Evolutionary conservation across 306 rosid genomes (phyloP), one percentile per base, ranked within the genome.

Genomic region (Prosopis cineraria): DNA sequence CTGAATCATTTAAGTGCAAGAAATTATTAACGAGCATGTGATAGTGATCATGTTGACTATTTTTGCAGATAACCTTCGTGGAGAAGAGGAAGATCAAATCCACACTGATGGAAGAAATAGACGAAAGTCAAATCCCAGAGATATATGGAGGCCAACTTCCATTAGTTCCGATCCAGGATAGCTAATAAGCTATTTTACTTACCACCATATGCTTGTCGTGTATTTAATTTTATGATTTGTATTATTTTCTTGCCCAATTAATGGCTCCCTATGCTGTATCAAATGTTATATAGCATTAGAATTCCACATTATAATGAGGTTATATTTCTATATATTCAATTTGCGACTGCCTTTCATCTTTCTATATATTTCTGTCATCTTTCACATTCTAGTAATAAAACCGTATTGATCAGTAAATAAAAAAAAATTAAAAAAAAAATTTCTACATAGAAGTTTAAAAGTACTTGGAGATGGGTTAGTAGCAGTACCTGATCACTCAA

Each of bases 41-140:
- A 37, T 75, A 65, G 53, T 13, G 59, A 50, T 17, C 22, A 16
- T 14, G 71, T 79, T 82, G 72, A 36, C 31, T 31, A 30, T 70
- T 1, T 4, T 7, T 86, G 89, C 88, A 93, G 98, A 90, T 93
- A 50, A 66, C 79, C 30, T 89, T 93, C 41, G 96, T 89, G 64
- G 90, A 90, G 67, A 86, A 77, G 84, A 88, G 84, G 33, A 88
- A 78, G 68, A 82, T 89, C 75, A 83, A 69, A 79, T 76, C 89
- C 20, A 87, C 94, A 17, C 76, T 93, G 75, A 83, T 91, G 1
- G 84, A 65, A 83, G 97, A 89, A 59, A 93, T 93, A 62, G 97
- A 91, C 5, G 97, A 85, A 89, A 93, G 89, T 77, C 97, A 93
- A 73, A 68, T 93, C 11, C 97, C 98, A 14, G 88, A 81, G 58